Percentiles rank a stretch among this genome's conserved stretches.
These are phyloP conservation scores for Oemleria cerasiformis DNA, from an alignment of 306 rosid species.

Conservation along the genomic window DNA sequence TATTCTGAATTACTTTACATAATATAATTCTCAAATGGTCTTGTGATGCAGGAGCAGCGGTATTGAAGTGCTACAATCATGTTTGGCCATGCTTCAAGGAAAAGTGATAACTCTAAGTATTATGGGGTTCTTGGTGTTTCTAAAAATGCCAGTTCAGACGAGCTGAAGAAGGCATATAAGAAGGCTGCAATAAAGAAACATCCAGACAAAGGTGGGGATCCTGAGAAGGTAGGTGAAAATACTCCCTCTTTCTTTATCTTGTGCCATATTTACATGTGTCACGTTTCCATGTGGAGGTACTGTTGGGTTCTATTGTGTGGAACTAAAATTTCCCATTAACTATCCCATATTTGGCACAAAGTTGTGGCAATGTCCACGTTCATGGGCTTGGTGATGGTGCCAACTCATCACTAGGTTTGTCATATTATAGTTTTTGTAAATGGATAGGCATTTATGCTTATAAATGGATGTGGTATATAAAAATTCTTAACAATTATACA, in stretches of 20 bases:
- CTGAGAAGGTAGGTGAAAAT: constrained; percentile 57
- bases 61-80: constrained; percentile 40
- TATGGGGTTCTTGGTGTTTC: constrained; percentile 70
- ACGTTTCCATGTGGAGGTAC: neutral
- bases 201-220: constrained; percentile 87
- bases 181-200: constrained; percentile 77
- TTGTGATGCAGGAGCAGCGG: constrained; percentile 12
- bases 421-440: neutral
- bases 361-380: neutral
- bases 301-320: neutral
- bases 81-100: constrained; percentile 71
- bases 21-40: neutral
- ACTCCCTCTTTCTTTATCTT: neutral
- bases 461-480: neutral
- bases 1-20: neutral
- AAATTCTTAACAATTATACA: neutral
- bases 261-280: neutral
- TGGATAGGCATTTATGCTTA: neutral
- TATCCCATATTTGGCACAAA: neutral
- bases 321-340: neutral
- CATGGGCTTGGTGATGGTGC: neutral
- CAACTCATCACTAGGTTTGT: neutral
- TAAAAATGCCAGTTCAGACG: constrained; percentile 58
- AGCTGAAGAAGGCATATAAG: constrained; percentile 72
- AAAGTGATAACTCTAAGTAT: constrained; percentile 62